Evolutionary conservation across 805 yeast species (phyloP), one percentile per base, ranked within the genome.

Genomic region (Kazachstania taianensis): DNA sequence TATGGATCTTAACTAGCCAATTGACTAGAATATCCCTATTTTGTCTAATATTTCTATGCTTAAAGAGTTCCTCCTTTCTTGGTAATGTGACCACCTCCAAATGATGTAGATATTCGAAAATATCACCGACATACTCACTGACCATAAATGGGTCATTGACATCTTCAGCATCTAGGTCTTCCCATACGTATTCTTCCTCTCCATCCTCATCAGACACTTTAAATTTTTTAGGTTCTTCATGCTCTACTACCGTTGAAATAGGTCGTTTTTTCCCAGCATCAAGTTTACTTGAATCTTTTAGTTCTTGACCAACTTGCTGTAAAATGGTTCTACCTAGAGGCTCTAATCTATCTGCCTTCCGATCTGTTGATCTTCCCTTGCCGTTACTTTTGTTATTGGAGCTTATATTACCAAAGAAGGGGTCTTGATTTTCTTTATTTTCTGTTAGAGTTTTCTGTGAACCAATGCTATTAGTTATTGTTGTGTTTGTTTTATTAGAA

Each of bases 1-100:
- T 65, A 65, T 86, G 96, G 59, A 86, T 84, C 54, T 84, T 89
- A 20, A 83, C 84, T 59, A 86, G 69, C 96, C 96, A 86, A 61
- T 87, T 94, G n/a, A 86, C 92, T 38, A 86, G 65, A 35, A 85
- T 82, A 33, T 83, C 81, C 50, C 96, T 72, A 33, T 63, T 61
- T 31, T 57, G 60, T 18, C 60, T 62, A 17, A 65, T 62, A 32
- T 61, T 62, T 60, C 75, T 45, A 50, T 60, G 66, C 61, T 59
- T 61, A 28, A 52, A 49, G 15, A 65, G 43, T 34, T 61, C 61
- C 32, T 59, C 59, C 19, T 64, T 59, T 28, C 59, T 51, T 14
- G 86, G 94, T 50, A 83, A 63, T 32, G 89, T 83, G 50, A 72
- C 69, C 30, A 69, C 59, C 62, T 86, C 95, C 41, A 79, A 65